Conservation (phyloP, 2,329 filamentous ascomycete genomes). For the Sclerotiophoma versabilis region DNA sequence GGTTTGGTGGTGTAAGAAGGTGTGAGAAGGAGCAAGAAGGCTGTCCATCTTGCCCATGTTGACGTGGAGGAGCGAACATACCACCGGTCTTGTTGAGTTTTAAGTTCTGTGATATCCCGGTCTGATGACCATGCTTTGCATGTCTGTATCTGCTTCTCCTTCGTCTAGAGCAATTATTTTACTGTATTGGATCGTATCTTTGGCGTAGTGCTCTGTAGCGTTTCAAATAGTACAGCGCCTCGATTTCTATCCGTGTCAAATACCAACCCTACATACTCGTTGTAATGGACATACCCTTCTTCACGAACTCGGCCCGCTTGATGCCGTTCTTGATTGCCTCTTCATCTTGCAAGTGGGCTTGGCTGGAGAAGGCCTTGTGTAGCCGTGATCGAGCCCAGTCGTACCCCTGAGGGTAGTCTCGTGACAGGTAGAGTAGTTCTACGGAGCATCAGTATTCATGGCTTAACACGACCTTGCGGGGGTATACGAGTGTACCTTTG, state of each 20-base stretch:
- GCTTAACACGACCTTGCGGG: too few relatives aligned
- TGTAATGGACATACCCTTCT: conserved; percentile 64
- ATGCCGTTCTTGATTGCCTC: conserved; percentile 79
- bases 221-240: conserved; percentile 77
- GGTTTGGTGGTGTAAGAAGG: conserved; percentile 69
- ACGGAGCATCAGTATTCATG: not conserved
- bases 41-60: not conserved
- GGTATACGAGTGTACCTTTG: conserved; percentile 68
- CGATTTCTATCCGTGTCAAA: conserved; percentile 8
- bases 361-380: conserved; percentile 83
- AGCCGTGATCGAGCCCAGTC: conserved; percentile 81
- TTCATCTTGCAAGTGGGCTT: conserved; percentile 73
- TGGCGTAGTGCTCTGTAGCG: conserved; percentile 85
- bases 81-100: not conserved
- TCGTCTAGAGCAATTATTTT: not conserved
- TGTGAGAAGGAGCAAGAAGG: conserved; percentile 34
- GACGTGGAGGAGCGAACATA: not conserved
- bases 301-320: conserved; percentile 82
- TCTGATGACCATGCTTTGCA: conserved; percentile 12
- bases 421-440: conserved; percentile 86
- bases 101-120: conserved; percentile 16
- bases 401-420: conserved; percentile 86
- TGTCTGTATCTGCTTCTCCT: not conserved
- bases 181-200: conserved; percentile 66
- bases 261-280: not conserved